Percentiles rank a stretch among this genome's conserved stretches.
These are phyloP conservation scores for Entomortierella lignicola DNA, from an alignment of 192 early-diverging fungal genomes.

Conservation along the genomic window DNA sequence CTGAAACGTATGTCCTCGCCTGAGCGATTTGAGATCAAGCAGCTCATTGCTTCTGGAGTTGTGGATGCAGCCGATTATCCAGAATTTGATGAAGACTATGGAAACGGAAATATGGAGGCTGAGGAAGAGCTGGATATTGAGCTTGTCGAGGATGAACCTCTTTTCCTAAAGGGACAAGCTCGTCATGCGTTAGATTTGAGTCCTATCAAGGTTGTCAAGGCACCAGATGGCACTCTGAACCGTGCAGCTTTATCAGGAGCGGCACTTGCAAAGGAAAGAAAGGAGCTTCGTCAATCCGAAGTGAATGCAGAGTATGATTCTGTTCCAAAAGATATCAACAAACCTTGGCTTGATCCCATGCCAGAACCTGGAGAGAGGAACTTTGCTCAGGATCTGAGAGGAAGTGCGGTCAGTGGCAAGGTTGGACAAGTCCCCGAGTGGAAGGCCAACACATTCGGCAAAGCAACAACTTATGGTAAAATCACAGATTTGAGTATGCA, in stretches of 20 bases:
- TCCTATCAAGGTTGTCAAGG: constrained; percentile 98
- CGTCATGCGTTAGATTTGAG: constrained; percentile 84
- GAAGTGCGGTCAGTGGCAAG: constrained; percentile 69
- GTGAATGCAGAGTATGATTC: constrained; percentile 81
- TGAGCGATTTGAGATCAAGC: constrained; percentile 97
- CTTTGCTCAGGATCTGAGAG: constrained; percentile 94
- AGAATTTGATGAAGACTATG: constrained; percentile 89
- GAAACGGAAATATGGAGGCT: constrained; percentile 83
- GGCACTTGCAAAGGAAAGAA: constrained; percentile 91
- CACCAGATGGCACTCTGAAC: constrained; percentile 96
- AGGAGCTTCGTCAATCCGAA: constrained; percentile 88
- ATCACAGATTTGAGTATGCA: constrained; percentile 87
- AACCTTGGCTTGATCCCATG: constrained; percentile 96
- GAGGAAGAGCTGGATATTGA: constrained; percentile 99
- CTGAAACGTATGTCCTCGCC: constrained; percentile 93
- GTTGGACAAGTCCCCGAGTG: constrained; percentile 88
- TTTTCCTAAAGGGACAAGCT: constrained; percentile 94
- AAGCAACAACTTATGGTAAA: constrained; percentile 91
- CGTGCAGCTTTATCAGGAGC: constrained; percentile 94
- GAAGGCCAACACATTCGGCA: constrained; percentile 84
- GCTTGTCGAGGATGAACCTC: constrained; percentile 93
- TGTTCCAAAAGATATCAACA: constrained; percentile 87
- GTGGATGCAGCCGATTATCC: constrained; percentile 88
- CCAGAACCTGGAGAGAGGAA: constrained; percentile 87
- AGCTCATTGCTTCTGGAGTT: constrained; percentile 95